Evolutionary conservation across 768 basidiomycete genomes (phyloP), one percentile per base, ranked within the genome.

Genomic region (Collybia nuda): DNA sequence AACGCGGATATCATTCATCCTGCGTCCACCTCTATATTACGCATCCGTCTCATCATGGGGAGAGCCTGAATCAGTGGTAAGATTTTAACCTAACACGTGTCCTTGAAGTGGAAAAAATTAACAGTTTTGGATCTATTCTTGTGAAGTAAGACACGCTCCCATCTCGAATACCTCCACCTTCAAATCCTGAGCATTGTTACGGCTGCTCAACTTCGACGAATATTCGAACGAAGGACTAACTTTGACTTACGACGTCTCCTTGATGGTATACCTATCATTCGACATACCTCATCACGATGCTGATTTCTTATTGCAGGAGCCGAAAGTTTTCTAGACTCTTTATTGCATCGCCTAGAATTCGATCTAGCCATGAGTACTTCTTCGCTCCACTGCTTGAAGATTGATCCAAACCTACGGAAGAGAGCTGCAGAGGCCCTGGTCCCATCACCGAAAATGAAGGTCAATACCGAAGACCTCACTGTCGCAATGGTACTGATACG

Each of bases 61-160:
- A 11, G 97, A 98, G 68, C 96, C 97, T 0, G 97, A 98, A 68
- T 91, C 89, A 53, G 86, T 98, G 56, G 95, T 98, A 71, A 71
- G 92, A 38, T 36, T 28, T 35, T 6, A 21, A 75, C 45, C 11
- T 43, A 44, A 22, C 44, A 35, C 26, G 11, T 40, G 40, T 28
- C 21, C 37, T 43, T 36, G 24, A 29, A 45, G 38, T 43, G 14
- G n/a, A 3, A 17, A 7, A 39, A 12, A 35, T 37, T 38, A 21
- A 32, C 42, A 40, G 47, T 48, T 46, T 40, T 44, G 46, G 54
- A 59, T 60, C 73, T 62, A 70, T 60, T 51, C 66, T 75, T 64
- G 71, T 76, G 72, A 86, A 85, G 80, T 49, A 85, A 98, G 96
- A 87, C 89, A 56, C 82, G 96, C 48, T 81, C 84, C 18, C 97